A percentile compares a stretch with the other conserved stretches of the same genome.
These are phyloP conservation scores for Petunia axillaris DNA, from an alignment of 257 asterid genomes.

Conservation along the genomic window DNA sequence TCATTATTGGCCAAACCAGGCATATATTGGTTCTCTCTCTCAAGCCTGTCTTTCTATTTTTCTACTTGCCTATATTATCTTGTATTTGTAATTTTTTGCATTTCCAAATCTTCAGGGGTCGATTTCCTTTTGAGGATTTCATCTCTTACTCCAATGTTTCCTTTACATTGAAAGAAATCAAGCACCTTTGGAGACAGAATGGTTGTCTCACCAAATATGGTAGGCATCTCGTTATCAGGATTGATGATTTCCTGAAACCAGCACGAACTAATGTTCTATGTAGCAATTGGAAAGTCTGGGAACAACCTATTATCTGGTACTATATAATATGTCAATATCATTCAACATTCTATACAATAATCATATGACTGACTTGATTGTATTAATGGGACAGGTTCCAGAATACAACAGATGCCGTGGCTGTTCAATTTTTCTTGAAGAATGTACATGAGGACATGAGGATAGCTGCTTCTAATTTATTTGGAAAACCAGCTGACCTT, in stretches of 20 bases:
- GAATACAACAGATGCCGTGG: constrained; percentile 95
- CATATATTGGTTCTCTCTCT: constrained; percentile 90
- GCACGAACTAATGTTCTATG: constrained; percentile 75
- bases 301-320: constrained; percentile 92
- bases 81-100: background rate
- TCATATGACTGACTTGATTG: constrained; percentile 20
- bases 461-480: constrained; percentile 71
- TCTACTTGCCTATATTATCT: background rate
- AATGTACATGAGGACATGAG: constrained; percentile 77
- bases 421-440: constrained; percentile 93
- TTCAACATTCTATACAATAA: constrained; percentile 7
- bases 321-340: constrained; percentile 17
- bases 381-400: constrained; percentile 65
- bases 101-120: constrained; percentile 57
- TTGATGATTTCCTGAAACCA: constrained; percentile 94
- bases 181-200: constrained; percentile 92
- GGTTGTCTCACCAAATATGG: constrained; percentile 76
- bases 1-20: constrained; percentile 99
- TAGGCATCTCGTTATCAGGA: constrained; percentile 79
- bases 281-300: constrained; percentile 89
- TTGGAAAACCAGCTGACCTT: constrained; percentile 76
- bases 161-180: constrained; percentile 83
- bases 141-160: constrained; percentile 72
- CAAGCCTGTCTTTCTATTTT: constrained; percentile 63
- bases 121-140: constrained; percentile 86